Evolutionary conservation across 768 basidiomycete genomes (phyloP), one percentile per base, ranked within the genome.

Genomic region (Mycena rebaudengoi): DNA sequence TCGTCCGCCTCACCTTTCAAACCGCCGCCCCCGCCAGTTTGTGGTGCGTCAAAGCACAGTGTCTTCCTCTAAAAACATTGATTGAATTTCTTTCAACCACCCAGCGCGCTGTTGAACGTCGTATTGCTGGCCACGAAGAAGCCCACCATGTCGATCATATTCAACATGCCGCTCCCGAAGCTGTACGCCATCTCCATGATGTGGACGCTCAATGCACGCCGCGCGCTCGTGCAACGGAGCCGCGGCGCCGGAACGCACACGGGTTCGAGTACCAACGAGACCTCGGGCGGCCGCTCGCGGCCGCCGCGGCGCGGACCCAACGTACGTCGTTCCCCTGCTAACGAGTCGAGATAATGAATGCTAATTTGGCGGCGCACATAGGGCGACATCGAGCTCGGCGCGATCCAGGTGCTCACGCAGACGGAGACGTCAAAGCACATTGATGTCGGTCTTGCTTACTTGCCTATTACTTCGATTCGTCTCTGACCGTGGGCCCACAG

Each of bases 111-210:
- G 71, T 72, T 79, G 45, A 77, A 77, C 55, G 67, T 79, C 26
- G 71, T 77, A 18, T 75, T 78, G 25, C 61, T 7, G 69, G 71
- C 3, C 41, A 67, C 11, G 49, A 65, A 7, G 71, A n/a, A n/a
- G n/a, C n/a, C 60, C 14, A 65, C 78, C 35, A 70, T 76, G 4
- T 73, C 73, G 2, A 71, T 70, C 4, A 74, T 67, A 3, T 76
- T 78, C 53, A 78, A 77, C 51, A 67, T 69, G 62, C 60, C 67
- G 12, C 62, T 78, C 10, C 76, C 78, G 12, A 79, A 76, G 41
- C 61, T 79, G 16, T 79, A 78, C 49, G 78, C 74, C 4, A 68
- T 76, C 35, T 76, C 74, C 2, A 79, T 78, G 77, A 76, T 78
- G 76, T 78, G 76, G 75, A 76, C 76, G 4, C 62, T 78, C 44